Base-by-base conservation (phyloP, 352 stramenopile species). In the Phytophthora boehmeriae region DNA sequence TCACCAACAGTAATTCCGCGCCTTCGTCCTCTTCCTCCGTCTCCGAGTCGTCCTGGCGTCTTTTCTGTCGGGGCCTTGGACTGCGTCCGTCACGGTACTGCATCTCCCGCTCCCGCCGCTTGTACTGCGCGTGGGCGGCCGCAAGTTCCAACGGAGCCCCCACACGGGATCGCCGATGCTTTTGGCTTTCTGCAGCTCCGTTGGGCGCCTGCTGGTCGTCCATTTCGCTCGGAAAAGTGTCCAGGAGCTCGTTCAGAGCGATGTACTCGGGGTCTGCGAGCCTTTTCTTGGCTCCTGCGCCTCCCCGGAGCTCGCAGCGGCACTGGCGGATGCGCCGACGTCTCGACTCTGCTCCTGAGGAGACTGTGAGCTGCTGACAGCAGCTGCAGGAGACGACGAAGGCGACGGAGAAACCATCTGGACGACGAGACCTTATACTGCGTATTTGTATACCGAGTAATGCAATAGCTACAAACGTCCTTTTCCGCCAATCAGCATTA, bases 231-330 rank as follows among this genome's bases (percentile, higher is more conserved):
- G 66, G 49, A 63, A 92, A 86, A 39, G 74, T 86, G 32, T 78
- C 81, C 41, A 90, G 66, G 49, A 92, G 57, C 60, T 89, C 83
- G 23, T 84, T 86, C 49, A 91, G 75, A 20, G 79, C 80, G 14
- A 76, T 76, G 25, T 88, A 83, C 61, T 92, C 80, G 1, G 75
- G 80, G 35, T 92, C 83, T 1, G 75, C 34, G 8, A 68, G 55
- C 13, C 64, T 54, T n/a, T 52, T 57, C 54, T 76, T 75, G 20
- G 39, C 11, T 14, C 47, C 62, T 17, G 28, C 36, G 38, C 25
- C 20, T 4, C 22, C 34, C 36, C 42, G 2, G 43, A 44, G 35
- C 3, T 44, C 38, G 34, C 9, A 39, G 14, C 10, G 34, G 10
- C 2, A 17, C 14, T 17, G 20, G 8, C 5, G 48, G 19, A 10